Conservation (phyloP, 306 rosid genomes). For the Urtica urens region DNA sequence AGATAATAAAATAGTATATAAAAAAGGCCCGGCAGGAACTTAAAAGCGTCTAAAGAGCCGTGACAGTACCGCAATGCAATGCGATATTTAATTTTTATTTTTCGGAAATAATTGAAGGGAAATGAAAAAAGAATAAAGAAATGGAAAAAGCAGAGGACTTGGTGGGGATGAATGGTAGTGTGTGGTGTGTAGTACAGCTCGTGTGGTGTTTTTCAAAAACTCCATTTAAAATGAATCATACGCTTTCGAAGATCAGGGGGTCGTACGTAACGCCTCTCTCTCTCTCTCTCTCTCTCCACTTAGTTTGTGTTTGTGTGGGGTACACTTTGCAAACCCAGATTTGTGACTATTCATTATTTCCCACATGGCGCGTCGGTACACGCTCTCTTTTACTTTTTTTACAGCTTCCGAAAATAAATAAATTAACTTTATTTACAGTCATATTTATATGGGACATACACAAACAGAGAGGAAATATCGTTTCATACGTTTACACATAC, state of each 20-base stretch:
- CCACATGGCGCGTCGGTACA: constrained; percentile 6
- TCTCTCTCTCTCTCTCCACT: constrained; percentile 16
- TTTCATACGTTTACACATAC: too few species aligned
- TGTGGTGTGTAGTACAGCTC: neutral
- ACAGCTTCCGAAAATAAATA: too few species aligned
- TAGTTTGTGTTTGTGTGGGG: constrained; percentile 23
- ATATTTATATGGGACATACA: too few species aligned
- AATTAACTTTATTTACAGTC: too few species aligned
- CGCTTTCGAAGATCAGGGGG: constrained; percentile 29
- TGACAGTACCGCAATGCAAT: constrained; percentile 34
- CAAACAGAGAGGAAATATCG: too few species aligned
- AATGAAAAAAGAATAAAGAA: neutral
- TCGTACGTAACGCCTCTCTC: constrained; percentile 44
- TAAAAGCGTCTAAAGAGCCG: constrained; percentile 26
- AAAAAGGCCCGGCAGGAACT: constrained; percentile 15
- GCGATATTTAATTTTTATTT: too few species aligned
- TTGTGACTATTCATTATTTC: neutral
- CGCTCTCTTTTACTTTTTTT: neutral
- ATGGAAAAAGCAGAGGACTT: neutral
- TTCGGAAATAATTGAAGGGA: too few species aligned
- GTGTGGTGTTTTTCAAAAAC: neutral
- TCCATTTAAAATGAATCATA: neutral
- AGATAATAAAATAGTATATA: too few species aligned
- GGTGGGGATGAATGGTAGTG: neutral
- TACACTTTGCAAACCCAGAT: constrained; percentile 14